Evolutionary conservation across 345 rosid species (phyloP).

Genomic region (Chamaenerion angustifolium): DNA sequence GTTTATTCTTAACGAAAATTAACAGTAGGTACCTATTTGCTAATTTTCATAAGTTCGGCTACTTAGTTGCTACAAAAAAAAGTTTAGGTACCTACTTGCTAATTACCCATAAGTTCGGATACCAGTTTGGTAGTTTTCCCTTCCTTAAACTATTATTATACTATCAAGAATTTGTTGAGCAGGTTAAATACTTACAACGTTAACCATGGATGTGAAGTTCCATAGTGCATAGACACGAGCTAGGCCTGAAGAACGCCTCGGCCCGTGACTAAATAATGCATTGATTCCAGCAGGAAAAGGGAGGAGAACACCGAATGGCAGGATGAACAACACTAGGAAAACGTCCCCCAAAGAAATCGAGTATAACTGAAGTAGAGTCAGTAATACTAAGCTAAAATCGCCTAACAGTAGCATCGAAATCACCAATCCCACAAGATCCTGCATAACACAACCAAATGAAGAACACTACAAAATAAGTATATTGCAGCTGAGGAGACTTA

Average conservation of each 20-base stretch:
- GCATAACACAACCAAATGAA: slow-evolving; percentile 10
- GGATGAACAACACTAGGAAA: slow-evolving; percentile 77
- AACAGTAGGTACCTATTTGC: too few species aligned
- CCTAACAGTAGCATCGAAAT: slow-evolving; percentile 75
- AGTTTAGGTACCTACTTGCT: too few species aligned
- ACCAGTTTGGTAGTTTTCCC: too few species aligned
- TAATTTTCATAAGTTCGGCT: too few species aligned
- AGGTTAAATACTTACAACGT: slow-evolving; percentile 52
- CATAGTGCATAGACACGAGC: slow-evolving; percentile 82
- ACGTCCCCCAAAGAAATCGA: slow-evolving; percentile 85
- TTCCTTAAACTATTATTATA: too few species aligned
- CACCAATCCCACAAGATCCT: slow-evolving; percentile 68
- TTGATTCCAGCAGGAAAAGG: slow-evolving; percentile 94
- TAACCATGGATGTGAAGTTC: slow-evolving; percentile 80
- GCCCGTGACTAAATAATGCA: slow-evolving; percentile 88
- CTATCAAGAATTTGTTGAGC: neutral
- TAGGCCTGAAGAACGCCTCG: slow-evolving; percentile 81
- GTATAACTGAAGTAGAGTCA: slow-evolving; percentile 74
- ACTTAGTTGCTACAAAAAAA: too few species aligned
- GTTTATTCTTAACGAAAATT: too few species aligned
- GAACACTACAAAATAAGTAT: too few species aligned
- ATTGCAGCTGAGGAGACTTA: slow-evolving; percentile 1
- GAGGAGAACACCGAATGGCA: slow-evolving; percentile 78
- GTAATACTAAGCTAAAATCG: slow-evolving; percentile 77
- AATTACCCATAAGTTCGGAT: too few species aligned